A percentile compares a stretch with the other conserved stretches of the same genome.
Evolutionary conservation across 768 basidiomycete genomes (phyloP).

Genomic region (Paxillus ammoniavirescens): DNA sequence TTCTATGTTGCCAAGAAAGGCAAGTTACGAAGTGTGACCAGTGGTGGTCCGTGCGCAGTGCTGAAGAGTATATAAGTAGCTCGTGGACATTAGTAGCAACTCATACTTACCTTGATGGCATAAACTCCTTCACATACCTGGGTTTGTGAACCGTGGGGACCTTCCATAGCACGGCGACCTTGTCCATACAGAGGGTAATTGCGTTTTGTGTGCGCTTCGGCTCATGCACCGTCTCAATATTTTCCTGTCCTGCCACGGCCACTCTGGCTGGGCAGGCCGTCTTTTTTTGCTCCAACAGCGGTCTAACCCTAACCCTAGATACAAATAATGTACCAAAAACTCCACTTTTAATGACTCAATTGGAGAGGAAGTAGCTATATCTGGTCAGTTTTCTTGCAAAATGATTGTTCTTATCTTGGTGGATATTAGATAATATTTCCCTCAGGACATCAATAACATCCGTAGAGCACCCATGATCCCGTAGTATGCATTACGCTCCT

Average conservation of each 20-base stretch:
- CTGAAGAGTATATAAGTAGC: conserved; percentile 10
- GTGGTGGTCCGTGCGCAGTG: conserved; percentile 28
- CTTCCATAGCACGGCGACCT: conserved; percentile 57
- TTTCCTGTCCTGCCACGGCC: conserved; percentile 67
- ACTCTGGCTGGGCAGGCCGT: conserved; percentile 49
- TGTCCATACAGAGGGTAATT: conserved; percentile 45
- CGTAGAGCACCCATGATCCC: conserved; percentile 50
- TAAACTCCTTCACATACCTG: conserved; percentile 48
- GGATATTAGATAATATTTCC: too few species aligned
- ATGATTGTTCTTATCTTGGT: background rate
- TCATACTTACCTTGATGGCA: conserved; percentile 68
- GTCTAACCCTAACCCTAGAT: conserved; percentile 31
- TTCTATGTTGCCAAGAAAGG: background rate
- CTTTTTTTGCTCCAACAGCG: conserved; percentile 23
- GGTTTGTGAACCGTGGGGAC: conserved; percentile 53
- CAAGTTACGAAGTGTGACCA: too few species aligned
- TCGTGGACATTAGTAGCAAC: fast-evolving
- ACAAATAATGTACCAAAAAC: background rate
- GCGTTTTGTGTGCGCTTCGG: conserved; percentile 58
- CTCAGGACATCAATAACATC: conserved; percentile 27
- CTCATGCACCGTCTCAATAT: conserved; percentile 80
- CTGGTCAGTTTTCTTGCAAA: background rate
- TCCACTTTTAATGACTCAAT: too few species aligned
- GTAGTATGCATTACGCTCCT: conserved; percentile 46
- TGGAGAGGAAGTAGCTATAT: too few species aligned